These are phyloP conservation scores for Trichosporon sp. DNA, from an alignment of 1,284 basidiomycete species.

Conservation along the genomic window DNA sequence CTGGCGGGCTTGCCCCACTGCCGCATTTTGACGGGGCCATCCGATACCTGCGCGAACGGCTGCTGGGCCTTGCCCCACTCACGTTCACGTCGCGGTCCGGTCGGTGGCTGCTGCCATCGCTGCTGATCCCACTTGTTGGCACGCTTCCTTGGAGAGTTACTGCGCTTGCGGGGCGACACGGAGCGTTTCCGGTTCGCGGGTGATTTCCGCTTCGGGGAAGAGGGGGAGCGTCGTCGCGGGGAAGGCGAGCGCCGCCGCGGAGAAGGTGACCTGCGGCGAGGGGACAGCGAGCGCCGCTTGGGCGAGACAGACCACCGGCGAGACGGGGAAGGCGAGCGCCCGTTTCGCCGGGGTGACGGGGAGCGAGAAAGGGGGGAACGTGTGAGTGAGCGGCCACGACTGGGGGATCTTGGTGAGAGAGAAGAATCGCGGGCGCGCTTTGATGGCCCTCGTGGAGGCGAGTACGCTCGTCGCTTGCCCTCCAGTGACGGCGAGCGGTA, in stretches of 20 bases:
- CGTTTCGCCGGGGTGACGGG: not conserved
- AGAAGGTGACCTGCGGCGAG: not conserved
- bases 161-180: not conserved
- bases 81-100: not conserved
- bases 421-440: not conserved
- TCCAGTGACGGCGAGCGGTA: not conserved
- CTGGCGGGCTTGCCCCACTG: constrained; percentile 15
- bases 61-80: not conserved
- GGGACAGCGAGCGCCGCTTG: not conserved
- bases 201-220: not conserved
- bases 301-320: not conserved
- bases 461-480: constrained; percentile 2
- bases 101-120: not conserved
- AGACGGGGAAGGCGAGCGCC: not conserved
- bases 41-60: constrained; percentile 2
- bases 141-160: not conserved
- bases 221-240: not conserved
- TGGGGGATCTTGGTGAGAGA: not conserved
- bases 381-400: not conserved
- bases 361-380: not conserved
- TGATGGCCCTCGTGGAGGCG: not conserved
- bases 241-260: not conserved
- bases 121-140: not conserved
- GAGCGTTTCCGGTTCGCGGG: not conserved
- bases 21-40: constrained; percentile 18